phyloP scores from a whole-genome alignment of 208 protist species.

The Trypanosoma theileri region DNA sequence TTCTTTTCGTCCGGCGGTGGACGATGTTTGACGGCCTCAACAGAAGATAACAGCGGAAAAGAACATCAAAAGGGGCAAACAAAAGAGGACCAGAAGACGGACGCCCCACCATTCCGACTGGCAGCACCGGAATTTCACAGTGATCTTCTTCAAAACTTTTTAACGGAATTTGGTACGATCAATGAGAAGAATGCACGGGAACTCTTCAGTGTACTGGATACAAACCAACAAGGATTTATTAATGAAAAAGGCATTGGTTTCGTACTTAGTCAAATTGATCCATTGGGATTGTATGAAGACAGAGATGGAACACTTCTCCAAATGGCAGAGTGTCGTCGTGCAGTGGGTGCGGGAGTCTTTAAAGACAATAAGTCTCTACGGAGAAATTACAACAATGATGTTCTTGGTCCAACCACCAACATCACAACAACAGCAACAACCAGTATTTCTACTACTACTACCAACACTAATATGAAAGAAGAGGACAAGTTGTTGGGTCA shows the following conservation, averaged over 20 bases:
- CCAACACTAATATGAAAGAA: too few species aligned
- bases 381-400: too few species aligned
- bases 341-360: slow-evolving; percentile 12
- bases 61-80: not conserved
- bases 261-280: slow-evolving; percentile 34
- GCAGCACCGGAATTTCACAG: slow-evolving; percentile 17
- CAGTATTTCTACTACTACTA: too few species aligned
- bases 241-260: slow-evolving; percentile 19
- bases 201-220: slow-evolving; percentile 39
- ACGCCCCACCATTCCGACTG: slow-evolving; percentile 6
- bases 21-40: slow-evolving; percentile 11
- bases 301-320: slow-evolving; percentile 30
- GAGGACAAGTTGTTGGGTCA: too few species aligned
- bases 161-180: slow-evolving; percentile 39
- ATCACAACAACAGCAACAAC: too few species aligned
- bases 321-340: slow-evolving; percentile 26
- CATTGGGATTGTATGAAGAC: slow-evolving; percentile 44
- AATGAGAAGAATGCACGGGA: slow-evolving; percentile 35
- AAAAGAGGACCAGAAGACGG: not conserved
- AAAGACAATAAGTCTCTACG: not conserved
- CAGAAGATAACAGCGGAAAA: not conserved
- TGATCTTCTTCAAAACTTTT: slow-evolving; percentile 33
- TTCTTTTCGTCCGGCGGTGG: slow-evolving; percentile 27
- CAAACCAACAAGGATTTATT: slow-evolving; percentile 19
- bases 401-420: too few species aligned